Base-by-base conservation (phyloP, 345 rosid genomes). In the Eutrema japonicum region DNA sequence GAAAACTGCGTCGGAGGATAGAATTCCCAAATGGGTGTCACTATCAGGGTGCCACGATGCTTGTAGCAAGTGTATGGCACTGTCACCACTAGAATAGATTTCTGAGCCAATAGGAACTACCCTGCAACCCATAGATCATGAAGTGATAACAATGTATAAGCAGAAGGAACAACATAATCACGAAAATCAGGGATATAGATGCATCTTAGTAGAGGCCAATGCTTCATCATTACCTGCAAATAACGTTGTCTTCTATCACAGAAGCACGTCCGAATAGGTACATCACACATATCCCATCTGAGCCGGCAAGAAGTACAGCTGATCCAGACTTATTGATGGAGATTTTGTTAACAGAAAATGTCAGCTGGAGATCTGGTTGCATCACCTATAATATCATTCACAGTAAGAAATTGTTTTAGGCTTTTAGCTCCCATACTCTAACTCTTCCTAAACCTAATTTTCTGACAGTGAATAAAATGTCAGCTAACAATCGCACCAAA, bases 1-100 rank as follows among this genome's bases (percentile, higher is more conserved):
- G 84, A 96, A 90, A 83, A 89, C 96, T n/a, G 96, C 88, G 72
- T 96, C 99, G 1, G 96, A 90, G 64, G 99, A 95, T 64, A 95
- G 90, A 69, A 95, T 65, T 57, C 96, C 98, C 76, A 96, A 57
- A 88, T 92, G 97, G 29, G 82, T 79, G 48, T 85, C 87, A 70
- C 97, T 92, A 70, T 78, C 89, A 41, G 92, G 98, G 70, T 96
- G 98, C 99, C 99, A 90, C 5, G 72, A 83, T 60, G 81, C 89
- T 85, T 84, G 88, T 32, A 88, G 84, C 27, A 73, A 78, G 63
- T 83, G 82, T 72, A 85, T 82, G n/a, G 67, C 79, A 82, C 83
- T 85, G 75, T 80, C 72, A 63, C 87, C 85, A 64, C 76, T 77
- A 26, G 77, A 83, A 84, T 85, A 92, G 8, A 87, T 73, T 57